Evolutionary conservation across 306 rosid species (phyloP).

Genomic region (Biancaea sappan): DNA sequence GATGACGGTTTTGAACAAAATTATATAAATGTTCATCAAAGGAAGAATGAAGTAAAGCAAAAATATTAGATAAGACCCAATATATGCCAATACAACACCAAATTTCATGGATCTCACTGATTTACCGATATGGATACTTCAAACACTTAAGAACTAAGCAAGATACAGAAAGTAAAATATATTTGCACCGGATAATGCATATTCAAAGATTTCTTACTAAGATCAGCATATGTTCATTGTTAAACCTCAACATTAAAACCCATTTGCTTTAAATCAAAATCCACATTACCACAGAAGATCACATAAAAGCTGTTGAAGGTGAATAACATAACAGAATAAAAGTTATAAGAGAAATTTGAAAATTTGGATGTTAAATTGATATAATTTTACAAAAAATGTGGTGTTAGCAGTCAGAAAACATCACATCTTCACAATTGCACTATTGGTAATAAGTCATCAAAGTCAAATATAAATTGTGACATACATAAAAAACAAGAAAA

Average conservation of each 20-base stretch:
- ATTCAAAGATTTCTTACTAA: conserved; percentile 2
- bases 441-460: background rate
- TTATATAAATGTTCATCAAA: background rate
- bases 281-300: background rate
- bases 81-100: conserved; percentile 6
- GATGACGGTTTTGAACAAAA: background rate
- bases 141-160: conserved; percentile 1
- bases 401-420: conserved; percentile 18
- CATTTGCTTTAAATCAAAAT: conserved; percentile 16
- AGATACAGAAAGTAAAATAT: background rate
- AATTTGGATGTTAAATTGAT: background rate
- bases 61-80: background rate
- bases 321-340: background rate
- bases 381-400: background rate
- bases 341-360: background rate
- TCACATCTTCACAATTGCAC: conserved; percentile 25
- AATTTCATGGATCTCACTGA: background rate
- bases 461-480: conserved; percentile 20
- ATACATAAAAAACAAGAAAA: conserved; percentile 20
- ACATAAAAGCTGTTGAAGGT: background rate
- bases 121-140: background rate
- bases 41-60: background rate
- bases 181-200: conserved; percentile 18
- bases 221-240: conserved; percentile 19
- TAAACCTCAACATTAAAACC: conserved; percentile 10